Base-by-base conservation (phyloP, 1,284 basidiomycete species). In the Sutorius eximius region DNA sequence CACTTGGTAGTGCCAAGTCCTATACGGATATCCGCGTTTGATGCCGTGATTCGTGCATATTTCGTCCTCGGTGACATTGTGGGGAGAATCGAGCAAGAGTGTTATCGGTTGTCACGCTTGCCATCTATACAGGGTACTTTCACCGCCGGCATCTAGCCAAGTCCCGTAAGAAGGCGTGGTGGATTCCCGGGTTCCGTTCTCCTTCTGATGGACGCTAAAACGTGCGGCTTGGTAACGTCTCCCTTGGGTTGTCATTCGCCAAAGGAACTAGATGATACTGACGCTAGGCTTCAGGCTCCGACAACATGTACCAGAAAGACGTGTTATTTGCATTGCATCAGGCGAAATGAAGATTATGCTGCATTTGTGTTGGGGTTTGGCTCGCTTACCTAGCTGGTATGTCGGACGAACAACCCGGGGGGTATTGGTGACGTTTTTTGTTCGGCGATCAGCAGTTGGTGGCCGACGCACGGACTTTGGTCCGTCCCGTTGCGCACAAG, bases 1-100 rank as follows among this genome's bases (percentile, higher is more conserved):
- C 12, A 54, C 16, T 51, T 63, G 33, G 34, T 36, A 36, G 30
- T 29, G 42, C 59, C 60, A 38, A 47, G 51, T n/a, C 66, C 61
- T 10, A 63, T 61, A 30, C 63, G 6, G 29, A 2, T 45, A 22
- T 46, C 24, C 33, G 16, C 33, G 16, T 12, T 16, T 20, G 32
- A 13, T 24, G 11, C 45, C 4, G 22, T 2, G 16, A n/a, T 15
- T 13, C 16, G 13, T 42, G 22, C 11, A 13, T 4, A 20, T 44
- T 20, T 27, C 41, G 13, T 45, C 42, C 30, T 8, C 12, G 10
- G 13, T 5, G 37, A 16, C 13, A 5, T 27, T 16, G 18, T 16
- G 10, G 29, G 27, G 18, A 10, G 10, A 48, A 20, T 11, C 3
- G 13, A 7, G 27, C 20, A 16, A 32, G 30, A 27, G 27, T 9